Evolutionary conservation across 805 yeast species (phyloP), one percentile per base, ranked within the genome.

Genomic region (Kodamaea sagamina): DNA sequence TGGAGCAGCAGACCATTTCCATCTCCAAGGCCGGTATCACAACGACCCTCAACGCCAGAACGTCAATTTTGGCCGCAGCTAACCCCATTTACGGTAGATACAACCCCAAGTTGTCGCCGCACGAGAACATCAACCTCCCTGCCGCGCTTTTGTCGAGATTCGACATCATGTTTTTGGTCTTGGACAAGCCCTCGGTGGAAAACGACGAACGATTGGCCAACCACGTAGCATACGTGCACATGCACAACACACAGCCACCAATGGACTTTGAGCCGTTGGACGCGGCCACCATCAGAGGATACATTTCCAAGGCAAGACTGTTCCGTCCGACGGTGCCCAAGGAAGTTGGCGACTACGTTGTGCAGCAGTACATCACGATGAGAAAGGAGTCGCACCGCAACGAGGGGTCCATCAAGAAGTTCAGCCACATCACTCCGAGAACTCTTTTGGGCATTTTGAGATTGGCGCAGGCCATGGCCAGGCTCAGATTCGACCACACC

Each of bases 1-100:
- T 93, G 99, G 99, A 93, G 69, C 99, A 93, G 65, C 99, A 93
- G 67, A 93, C 99, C 2, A 93, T 93, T 46, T 87, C 96, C 16
- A 93, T 93, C 46, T 87, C 97, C 32, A 93, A 93, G 66, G 99
- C 99, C 3, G 99, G 99, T 53, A 93, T 93, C 54, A 87, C 93
- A 49, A 93, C 99, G 7, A 88, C 97, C 2, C 73, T 93, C 54
- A 93, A 93, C 61, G 99, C 99, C 6, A 79, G 99, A 62, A 80
- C 98, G 0, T 90, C 97, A 4, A 87, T 93, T 47, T 68, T 93
- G 50, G 99, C 99, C 0, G 99, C 99, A 22, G 99, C 99, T n/a
- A 93, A 93, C 70, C 99, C 99, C 13, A 71, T 90, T 27, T 90
- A 86, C 61, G 98, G 99, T 44, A 79, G 98, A 50, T 93, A 93